Evolutionary conservation across 2,329 filamentous ascomycete species (phyloP), one percentile per base, ranked within the genome.

Genomic region (Sporothrix pallida): DNA sequence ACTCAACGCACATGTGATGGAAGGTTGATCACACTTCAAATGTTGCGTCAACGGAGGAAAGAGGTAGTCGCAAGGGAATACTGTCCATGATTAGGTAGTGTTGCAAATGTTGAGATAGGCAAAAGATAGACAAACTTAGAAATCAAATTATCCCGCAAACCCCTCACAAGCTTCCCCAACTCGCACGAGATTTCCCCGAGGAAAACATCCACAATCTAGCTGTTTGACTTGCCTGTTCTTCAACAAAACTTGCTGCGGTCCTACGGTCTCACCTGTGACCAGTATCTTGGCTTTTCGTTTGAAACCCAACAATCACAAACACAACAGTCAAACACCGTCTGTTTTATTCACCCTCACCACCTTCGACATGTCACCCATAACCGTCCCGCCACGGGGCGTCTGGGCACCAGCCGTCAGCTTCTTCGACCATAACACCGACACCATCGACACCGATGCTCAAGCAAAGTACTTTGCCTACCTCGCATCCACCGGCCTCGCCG

Each of bases 381-480:
- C 17, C 10, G 76, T 79, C 4, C 80, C 80, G 58, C 75, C 78
- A 37, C 72, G 76, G 1, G 80, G 79, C 72, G 77, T 81, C 70
- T 81, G 80, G 80, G 77, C 75, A 37, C 80, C 80, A 15, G 78
- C 80, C 46, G 78, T 81, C 3, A 82, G 80, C n/a, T 76, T 82
- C 46, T 81, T 81, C 71, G 74, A 80, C 74, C 79, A 78, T 0
- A 75, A 72, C 3, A 78, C 78, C 7, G 79, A 81, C 76, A 74
- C 9, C 17, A 73, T 81, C 71, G 77, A 80, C 71, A 75, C 80
- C 9, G 74, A 77, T 0, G 74, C 77, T 46, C 80, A 81, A 70
- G 76, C 77, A 17, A 75, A 72, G 23, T 81, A 80, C 75, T 81
- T 78, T 65, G 67, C 73, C 8, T 79, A 81, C 75, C 79, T 81